These are phyloP conservation scores for Magnaporthiopsis incrustans DNA, from an alignment of 2,329 filamentous ascomycete genomes.

Conservation along the genomic window DNA sequence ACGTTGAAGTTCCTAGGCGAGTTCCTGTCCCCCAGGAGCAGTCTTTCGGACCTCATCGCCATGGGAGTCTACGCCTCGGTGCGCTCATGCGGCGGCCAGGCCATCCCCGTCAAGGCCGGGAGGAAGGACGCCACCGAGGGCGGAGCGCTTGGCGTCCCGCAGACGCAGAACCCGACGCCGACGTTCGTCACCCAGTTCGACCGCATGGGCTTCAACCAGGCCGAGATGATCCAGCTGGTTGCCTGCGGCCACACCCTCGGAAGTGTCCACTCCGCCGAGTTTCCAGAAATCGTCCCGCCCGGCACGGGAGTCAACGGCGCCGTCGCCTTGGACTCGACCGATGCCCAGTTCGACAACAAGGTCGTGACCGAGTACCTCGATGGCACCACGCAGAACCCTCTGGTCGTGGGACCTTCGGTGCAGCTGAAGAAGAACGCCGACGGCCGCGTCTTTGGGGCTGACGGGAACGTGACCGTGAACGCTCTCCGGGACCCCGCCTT, in stretches of 20 bases:
- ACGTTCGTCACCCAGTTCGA: conserved; percentile 47
- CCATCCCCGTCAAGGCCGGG: conserved; percentile 44
- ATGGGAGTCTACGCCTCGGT: conserved; percentile 50
- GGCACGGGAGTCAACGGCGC: conserved; percentile 35
- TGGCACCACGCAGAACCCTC: conserved; percentile 44
- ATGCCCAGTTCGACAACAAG: conserved; percentile 44
- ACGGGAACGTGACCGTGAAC: conserved; percentile 46
- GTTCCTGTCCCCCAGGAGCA: conserved; percentile 41
- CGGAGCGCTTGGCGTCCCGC: conserved; percentile 43
- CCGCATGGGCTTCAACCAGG: conserved; percentile 46
- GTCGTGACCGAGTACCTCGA: conserved; percentile 49
- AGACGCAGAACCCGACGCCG: conserved; percentile 44
- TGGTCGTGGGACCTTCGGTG: conserved; percentile 44
- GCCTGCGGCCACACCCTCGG: conserved; percentile 56
- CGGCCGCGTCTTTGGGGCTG: conserved; percentile 44
- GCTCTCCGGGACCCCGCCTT: conserved; percentile 33
- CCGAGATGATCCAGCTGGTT: conserved; percentile 52
- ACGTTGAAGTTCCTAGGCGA: conserved; percentile 46
- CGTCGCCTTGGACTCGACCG: conserved; percentile 37
- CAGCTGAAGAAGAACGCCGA: conserved; percentile 41
- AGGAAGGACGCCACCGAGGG: conserved; percentile 43
- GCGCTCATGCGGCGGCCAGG: conserved; percentile 49
- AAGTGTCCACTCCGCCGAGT: conserved; percentile 47
- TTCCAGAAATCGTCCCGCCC: conserved; percentile 41
- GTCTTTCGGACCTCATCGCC: conserved; percentile 50